Evolutionary conservation across 1,284 basidiomycete genomes (phyloP).

Genomic region (Anthracocystis setariae): DNA sequence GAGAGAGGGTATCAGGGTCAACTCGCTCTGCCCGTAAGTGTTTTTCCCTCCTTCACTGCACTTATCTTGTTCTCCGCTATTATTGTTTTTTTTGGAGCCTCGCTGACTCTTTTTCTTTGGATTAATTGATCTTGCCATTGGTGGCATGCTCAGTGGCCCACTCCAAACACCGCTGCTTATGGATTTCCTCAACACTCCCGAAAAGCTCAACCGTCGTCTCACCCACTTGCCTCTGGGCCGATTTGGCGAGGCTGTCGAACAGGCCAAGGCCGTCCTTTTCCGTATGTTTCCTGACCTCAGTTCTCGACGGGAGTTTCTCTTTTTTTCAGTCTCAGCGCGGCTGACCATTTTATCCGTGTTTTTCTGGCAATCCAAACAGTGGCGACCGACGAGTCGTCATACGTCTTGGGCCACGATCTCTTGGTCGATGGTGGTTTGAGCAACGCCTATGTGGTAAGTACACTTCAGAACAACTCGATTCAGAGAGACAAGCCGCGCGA

Average conservation of each 20-base stretch:
- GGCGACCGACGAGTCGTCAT: constrained; percentile 70
- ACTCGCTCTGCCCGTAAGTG: constrained; percentile 83
- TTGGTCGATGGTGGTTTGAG: constrained; percentile 46
- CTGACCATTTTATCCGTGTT: not conserved
- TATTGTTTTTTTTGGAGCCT: not conserved
- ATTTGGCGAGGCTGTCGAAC: constrained; percentile 94
- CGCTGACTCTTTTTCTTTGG: not conserved
- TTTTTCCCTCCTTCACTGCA: not conserved
- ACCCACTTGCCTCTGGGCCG: constrained; percentile 95
- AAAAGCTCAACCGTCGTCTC: constrained; percentile 89
- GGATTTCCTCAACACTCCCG: constrained; percentile 96
- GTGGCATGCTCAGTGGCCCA: constrained; percentile 70
- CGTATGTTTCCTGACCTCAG: too few species aligned
- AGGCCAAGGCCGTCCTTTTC: constrained; percentile 90
- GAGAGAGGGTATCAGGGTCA: constrained; percentile 91
- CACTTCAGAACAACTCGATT: too few species aligned
- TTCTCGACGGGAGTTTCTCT: too few species aligned
- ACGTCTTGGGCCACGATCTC: constrained; percentile 70
- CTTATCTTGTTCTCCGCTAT: too few species aligned
- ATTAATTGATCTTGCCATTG: too few species aligned
- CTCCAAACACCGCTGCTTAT: constrained; percentile 80
- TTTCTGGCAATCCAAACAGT: constrained; percentile 69
- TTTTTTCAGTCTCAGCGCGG: too few species aligned
- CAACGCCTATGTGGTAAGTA: constrained; percentile 44
- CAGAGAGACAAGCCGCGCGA: too few species aligned